Conservation (phyloP, 345 rosid species). For the Melaleuca alternifolia region DNA sequence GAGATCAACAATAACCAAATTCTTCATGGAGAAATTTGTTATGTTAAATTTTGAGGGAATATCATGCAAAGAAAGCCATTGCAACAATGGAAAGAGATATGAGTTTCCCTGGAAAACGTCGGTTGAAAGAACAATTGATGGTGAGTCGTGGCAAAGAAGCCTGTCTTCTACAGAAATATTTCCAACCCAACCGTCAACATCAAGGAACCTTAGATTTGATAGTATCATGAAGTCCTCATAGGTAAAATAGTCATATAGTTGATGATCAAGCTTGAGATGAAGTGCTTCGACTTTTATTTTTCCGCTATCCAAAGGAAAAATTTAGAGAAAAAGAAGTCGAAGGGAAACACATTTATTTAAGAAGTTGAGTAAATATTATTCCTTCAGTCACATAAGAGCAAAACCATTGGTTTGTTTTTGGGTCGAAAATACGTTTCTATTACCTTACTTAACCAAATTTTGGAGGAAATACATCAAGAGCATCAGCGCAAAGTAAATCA, state of each 20-base stretch:
- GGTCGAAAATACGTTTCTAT: too few species aligned
- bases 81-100: background rate
- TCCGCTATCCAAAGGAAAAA: accelerated
- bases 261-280: accelerated
- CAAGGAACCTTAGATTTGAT: background rate
- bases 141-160: too few species aligned
- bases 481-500: too few species aligned
- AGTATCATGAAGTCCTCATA: background rate
- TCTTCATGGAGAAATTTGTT: background rate
- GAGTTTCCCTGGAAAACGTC: too few species aligned
- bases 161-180: too few species aligned
- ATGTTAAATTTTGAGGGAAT: background rate
- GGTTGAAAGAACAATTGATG: too few species aligned
- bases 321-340: accelerated
- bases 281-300: background rate
- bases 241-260: accelerated
- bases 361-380: accelerated
- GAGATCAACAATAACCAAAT: background rate
- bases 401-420: too few species aligned
- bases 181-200: accelerated
- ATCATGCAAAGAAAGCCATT: background rate
- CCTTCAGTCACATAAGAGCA: accelerated
- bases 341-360: background rate
- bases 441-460: too few species aligned
- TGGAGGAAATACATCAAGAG: too few species aligned